Conservation (phyloP, 148 eudicot species). For the Heliosperma pusillum region DNA sequence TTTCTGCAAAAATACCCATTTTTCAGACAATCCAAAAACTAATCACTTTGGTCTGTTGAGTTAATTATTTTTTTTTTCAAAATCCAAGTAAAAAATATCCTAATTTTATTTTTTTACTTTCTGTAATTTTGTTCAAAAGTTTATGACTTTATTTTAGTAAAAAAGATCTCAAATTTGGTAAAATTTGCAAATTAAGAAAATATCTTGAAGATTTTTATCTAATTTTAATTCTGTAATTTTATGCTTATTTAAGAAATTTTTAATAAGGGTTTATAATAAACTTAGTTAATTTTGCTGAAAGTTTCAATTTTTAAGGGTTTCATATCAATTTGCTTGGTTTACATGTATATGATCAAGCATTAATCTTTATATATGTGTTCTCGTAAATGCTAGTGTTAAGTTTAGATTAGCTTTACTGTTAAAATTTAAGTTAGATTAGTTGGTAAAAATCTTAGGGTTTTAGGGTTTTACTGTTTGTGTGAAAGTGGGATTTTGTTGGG, state of each 20-base stretch:
- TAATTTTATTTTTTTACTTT: slow-evolving; percentile 15
- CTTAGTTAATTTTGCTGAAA: slow-evolving; percentile 4
- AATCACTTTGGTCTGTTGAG: too few relatives aligned
- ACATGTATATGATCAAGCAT: slow-evolving; percentile 25
- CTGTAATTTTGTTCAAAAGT: slow-evolving; percentile 9
- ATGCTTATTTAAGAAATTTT: slow-evolving; percentile 8
- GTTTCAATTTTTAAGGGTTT: slow-evolving; percentile 18
- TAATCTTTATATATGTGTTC: too few relatives aligned
- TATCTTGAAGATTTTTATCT: slow-evolving; percentile 31
- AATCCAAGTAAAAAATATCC: slow-evolving; percentile 23
- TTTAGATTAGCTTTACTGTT: slow-evolving; percentile 14
- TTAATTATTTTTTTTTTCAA: too few relatives aligned
- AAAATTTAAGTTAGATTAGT: slow-evolving; percentile 18
- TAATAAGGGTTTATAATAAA: slow-evolving; percentile 22
- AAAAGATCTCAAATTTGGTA: slow-evolving; percentile 29
- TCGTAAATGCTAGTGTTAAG: slow-evolving; percentile 31
- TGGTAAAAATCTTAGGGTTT: slow-evolving; percentile 28
- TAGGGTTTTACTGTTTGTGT: slow-evolving; percentile 21
- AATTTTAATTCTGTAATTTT: slow-evolving; percentile 18
- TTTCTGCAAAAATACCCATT: slow-evolving; percentile 48
- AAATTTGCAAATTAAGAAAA: slow-evolving; percentile 29
- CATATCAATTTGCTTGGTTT: too few relatives aligned
- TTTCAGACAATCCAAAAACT: slow-evolving; percentile 15
- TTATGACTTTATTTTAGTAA: slow-evolving; percentile 13
- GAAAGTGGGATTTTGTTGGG: slow-evolving; percentile 19